Evolutionary conservation across 2,329 filamentous ascomycete genomes (phyloP).

Genomic region (Diaporthe nobilis): DNA sequence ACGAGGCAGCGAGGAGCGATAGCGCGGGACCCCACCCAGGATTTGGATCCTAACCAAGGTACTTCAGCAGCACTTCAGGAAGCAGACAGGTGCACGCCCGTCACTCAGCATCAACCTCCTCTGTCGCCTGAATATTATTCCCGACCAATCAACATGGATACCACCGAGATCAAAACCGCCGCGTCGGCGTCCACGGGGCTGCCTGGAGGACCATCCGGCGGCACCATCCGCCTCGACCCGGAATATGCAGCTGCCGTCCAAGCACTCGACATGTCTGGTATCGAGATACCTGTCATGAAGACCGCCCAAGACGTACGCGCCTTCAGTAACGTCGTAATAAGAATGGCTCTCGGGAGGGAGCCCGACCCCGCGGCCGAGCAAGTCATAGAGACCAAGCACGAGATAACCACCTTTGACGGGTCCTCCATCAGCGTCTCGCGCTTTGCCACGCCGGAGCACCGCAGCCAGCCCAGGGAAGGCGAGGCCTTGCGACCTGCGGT

Average conservation of each 20-base stretch:
- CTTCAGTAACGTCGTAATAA: background rate
- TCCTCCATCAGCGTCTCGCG: slow-evolving; percentile 18
- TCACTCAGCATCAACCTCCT: background rate
- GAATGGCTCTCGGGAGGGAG: background rate
- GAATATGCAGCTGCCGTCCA: slow-evolving; percentile 24
- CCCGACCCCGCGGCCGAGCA: background rate
- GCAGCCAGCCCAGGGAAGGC: background rate
- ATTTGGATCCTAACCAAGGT: background rate
- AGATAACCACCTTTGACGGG: slow-evolving; percentile 33
- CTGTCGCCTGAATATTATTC: background rate
- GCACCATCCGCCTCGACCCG: background rate
- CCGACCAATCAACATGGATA: background rate
- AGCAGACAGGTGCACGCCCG: background rate
- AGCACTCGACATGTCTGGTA: background rate
- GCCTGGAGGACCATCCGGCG: background rate
- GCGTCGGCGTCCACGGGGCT: background rate
- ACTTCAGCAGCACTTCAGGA: background rate
- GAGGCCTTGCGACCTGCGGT: slow-evolving; percentile 5
- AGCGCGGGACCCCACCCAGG: background rate
- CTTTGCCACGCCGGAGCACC: slow-evolving; percentile 25
- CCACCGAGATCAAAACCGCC: background rate
- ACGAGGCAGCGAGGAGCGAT: background rate
- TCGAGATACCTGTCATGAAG: slow-evolving; percentile 13
- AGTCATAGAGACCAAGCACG: slow-evolving; percentile 24
- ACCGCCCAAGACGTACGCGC: slow-evolving; percentile 13